Conservation (phyloP, 2,329 filamentous ascomycete genomes). For the Pseudopyricularia javanii region DNA sequence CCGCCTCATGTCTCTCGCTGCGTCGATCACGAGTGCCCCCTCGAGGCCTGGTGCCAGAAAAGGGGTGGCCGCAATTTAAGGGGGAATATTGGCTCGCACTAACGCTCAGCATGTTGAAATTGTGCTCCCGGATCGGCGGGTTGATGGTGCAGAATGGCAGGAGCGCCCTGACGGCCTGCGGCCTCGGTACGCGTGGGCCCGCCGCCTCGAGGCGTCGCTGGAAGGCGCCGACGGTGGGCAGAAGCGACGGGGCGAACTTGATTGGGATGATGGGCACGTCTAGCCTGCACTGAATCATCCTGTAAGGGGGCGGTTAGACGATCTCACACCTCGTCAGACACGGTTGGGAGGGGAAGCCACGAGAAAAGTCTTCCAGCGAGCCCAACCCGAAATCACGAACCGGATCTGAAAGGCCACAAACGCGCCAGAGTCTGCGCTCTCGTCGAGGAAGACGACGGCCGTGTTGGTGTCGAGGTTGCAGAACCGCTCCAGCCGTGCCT, state of each 20-base stretch:
- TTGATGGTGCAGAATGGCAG: constrained; percentile 1
- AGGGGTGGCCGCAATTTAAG: no score
- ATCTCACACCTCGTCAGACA: not conserved
- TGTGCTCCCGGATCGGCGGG: not conserved
- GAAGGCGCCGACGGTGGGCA: constrained; percentile 24
- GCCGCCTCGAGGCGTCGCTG: constrained; percentile 4
- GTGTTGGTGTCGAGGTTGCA: constrained; percentile 22
- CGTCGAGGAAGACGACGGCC: constrained; percentile 30
- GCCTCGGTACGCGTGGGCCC: not conserved
- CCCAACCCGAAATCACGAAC: constrained; percentile 12
- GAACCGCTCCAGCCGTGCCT: constrained; percentile 25
- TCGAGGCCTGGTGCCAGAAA: not conserved
- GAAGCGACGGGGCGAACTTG: constrained; percentile 19
- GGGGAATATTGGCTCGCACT: no score
- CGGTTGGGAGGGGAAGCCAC: no score
- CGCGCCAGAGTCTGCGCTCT: constrained; percentile 9
- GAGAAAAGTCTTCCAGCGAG: no score
- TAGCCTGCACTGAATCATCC: not conserved
- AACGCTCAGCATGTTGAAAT: not conserved
- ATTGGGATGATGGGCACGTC: constrained; percentile 30
- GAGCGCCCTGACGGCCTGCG: not conserved
- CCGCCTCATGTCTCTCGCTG: not conserved
- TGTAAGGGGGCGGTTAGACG: not conserved
- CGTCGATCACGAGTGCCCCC: not conserved
- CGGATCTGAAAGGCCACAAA: constrained; percentile 31